Evolutionary conservation across 345 rosid genomes (phyloP).

Genomic region (Brassica nigra): DNA sequence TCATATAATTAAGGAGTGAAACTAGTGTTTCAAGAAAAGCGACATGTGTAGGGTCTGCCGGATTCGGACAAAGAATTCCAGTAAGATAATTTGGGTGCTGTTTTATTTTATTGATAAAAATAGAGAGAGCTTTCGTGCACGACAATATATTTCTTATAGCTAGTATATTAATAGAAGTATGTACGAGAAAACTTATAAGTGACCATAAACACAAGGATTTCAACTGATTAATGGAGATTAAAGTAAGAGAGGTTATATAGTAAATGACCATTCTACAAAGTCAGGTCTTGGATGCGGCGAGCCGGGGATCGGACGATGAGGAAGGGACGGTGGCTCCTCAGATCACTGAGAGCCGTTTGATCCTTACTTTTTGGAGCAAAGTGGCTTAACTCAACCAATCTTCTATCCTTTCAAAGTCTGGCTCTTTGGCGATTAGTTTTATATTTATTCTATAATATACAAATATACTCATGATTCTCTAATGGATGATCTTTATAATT

Average conservation of each 20-base stretch:
- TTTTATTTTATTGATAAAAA: neutral
- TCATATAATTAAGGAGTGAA: conserved; percentile 16
- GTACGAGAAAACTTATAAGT: conserved; percentile 15
- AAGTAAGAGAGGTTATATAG: conserved; percentile 10
- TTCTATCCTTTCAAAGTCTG: neutral
- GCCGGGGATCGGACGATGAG: conserved; percentile 38
- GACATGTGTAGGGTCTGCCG: conserved; percentile 38
- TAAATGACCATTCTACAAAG: conserved; percentile 8
- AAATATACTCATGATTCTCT: neutral
- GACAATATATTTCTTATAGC: conserved; percentile 19
- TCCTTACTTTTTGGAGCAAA: conserved; percentile 39
- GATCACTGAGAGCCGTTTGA: conserved; percentile 40
- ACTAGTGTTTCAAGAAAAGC: conserved; percentile 41
- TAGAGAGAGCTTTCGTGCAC: conserved; percentile 38
- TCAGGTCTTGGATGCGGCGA: conserved; percentile 35
- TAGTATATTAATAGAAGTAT: neutral
- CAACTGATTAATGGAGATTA: conserved; percentile 29
- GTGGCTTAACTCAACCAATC: conserved; percentile 26
- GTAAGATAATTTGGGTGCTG: neutral
- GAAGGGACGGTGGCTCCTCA: conserved; percentile 40
- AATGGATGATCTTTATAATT: neutral
- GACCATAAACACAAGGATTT: conserved; percentile 26
- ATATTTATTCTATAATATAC: neutral
- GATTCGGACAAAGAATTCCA: conserved; percentile 20
- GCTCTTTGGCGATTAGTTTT: conserved; percentile 23